Evolutionary conservation across 176 grass and related monocot genomes (phyloP).

Genomic region (Ampelocalamus luodianensis): DNA sequence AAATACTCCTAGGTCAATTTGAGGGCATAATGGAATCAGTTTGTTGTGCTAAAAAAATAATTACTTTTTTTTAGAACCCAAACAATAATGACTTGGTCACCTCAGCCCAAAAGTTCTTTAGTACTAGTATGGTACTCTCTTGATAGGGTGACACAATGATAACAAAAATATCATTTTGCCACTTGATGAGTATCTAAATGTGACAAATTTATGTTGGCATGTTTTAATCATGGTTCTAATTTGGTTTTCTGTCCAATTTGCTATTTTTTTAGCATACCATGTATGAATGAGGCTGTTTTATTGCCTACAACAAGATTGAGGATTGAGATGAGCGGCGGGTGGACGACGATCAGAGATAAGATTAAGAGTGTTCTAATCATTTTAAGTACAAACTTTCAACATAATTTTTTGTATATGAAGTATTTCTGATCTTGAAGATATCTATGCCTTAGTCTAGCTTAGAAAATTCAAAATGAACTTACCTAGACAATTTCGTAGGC

Average conservation of each 20-base stretch:
- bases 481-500: neutral
- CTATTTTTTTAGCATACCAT: neutral
- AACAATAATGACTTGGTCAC: neutral
- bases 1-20: neutral
- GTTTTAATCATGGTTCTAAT: neutral
- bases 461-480: neutral
- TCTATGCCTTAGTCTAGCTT: neutral
- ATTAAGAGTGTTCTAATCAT: neutral
- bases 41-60: neutral
- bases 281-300: neutral
- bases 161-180: neutral
- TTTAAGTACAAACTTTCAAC: neutral
- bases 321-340: neutral
- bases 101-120: neutral
- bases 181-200: neutral
- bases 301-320: neutral
- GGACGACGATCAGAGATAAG: neutral
- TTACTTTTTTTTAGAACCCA: neutral
- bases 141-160: neutral
- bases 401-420: neutral
- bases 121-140: neutral
- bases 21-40: neutral
- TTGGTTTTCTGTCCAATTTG: neutral
- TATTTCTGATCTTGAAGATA: neutral
- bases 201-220: neutral